Conservation (phyloP, 1,139 yeast genomes). For the Zygosaccharomyces sapae region DNA sequence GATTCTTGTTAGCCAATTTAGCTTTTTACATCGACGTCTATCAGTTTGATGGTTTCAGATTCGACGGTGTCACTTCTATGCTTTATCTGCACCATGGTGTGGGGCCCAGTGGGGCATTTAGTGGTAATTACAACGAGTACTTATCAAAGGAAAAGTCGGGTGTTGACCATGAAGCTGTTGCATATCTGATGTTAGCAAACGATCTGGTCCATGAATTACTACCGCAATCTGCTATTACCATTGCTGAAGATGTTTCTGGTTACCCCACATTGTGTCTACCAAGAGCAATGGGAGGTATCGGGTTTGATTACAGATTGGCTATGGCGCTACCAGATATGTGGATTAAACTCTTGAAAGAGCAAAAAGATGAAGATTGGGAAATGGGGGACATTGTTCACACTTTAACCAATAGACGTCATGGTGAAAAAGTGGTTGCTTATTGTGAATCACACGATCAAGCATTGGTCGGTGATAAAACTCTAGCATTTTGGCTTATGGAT, state of each 20-base stretch:
- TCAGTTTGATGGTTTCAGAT: constrained; percentile 90
- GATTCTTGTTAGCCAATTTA: constrained; percentile 83
- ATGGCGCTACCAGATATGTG: constrained; percentile 99
- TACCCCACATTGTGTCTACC: constrained; percentile 92
- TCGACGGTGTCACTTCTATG: constrained; percentile 96
- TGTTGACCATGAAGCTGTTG: constrained; percentile 83
- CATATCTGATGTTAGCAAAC: constrained; percentile 88
- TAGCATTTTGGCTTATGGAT: constrained; percentile 98
- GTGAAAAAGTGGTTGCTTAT: constrained; percentile 86
- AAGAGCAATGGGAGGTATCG: constrained; percentile 74
- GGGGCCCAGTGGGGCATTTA: constrained; percentile 74
- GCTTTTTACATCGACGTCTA: constrained; percentile 80
- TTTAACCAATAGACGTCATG: constrained; percentile 81
- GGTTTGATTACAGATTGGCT: constrained; percentile 87
- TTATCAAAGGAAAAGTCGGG: constrained; percentile 60
- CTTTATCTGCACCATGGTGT: constrained; percentile 88
- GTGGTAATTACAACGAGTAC: constrained; percentile 92
- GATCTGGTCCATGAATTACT: constrained; percentile 57
- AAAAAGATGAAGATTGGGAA: constrained; percentile 87
- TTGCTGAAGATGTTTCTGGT: constrained; percentile 97
- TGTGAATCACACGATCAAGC: constrained; percentile 98
- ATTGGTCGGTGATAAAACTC: constrained; percentile 90
- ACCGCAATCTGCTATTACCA: constrained; percentile 59
- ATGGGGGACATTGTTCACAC: constrained; percentile 75
- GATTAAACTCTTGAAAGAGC: constrained; percentile 87